Evolutionary conservation across 2,329 filamentous ascomycete species (phyloP), one percentile per base, ranked within the genome.

Genomic region (Dactylellina cionopaga): DNA sequence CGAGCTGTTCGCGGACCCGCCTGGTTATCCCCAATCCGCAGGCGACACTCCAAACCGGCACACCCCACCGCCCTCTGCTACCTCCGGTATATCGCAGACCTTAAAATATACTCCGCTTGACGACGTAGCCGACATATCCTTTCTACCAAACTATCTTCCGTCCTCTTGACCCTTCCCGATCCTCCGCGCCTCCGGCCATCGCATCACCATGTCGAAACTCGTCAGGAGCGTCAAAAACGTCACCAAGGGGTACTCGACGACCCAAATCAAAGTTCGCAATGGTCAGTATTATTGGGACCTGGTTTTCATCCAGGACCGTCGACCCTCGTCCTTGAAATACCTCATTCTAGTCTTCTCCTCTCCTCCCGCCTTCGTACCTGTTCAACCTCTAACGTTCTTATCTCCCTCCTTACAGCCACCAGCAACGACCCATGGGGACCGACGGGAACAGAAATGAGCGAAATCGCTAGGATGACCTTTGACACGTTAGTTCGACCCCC

Each of bases 341-440:
- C 52, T 43, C 27, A 24, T 10, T 29, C 22, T 13, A 13, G n/a
- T 25, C 46, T 27, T 5, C 22, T 29, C 15, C 24, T 46, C 19
- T 4, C 37, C 11, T 19, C 13, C 19, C 29, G 13, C 76, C 69
- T 46, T 33, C 79, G 81, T 75, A 82, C 76, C n/a, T n/a, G n/a
- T n/a, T n/a, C n/a, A n/a, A n/a, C n/a, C n/a, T n/a, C n/a, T n/a
- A n/a, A 54, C 27, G 31, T 44, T 74, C 39, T 6, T 29, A 15
- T 24, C n/a, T 31, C 11, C 44, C 55, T 72, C 66, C n/a, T n/a
- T 76, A 72, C 80, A 98, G 95, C 95, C 75, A 99, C 95, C 74
- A 98, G 93, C 83, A 99, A 99, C 81, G 95, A 98, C 80, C 92
- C 93, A 83, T 99, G 95, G 95, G 95, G 95, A 76, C 95, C 95